Evolutionary conservation across 768 basidiomycete genomes (phyloP).

Genomic region (Fistulinella prunicolor): DNA sequence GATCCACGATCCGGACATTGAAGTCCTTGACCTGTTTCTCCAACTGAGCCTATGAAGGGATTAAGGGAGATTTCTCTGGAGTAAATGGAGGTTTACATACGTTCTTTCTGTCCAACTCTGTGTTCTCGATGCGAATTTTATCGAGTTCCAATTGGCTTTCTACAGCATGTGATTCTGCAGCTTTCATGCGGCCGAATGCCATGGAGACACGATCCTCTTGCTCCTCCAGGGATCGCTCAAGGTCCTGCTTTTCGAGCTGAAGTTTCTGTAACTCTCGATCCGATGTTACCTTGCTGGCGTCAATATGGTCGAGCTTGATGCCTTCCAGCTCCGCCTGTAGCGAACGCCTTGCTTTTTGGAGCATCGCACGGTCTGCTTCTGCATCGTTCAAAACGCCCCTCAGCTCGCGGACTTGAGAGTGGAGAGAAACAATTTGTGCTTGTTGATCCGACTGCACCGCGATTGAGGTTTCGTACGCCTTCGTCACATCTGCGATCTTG

Average conservation of each 20-base stretch:
- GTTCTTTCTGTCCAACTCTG: slow-evolving; percentile 73
- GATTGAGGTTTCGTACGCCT: slow-evolving; percentile 71
- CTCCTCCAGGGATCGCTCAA: slow-evolving; percentile 75
- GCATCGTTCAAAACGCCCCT: slow-evolving; percentile 80
- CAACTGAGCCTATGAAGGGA: slow-evolving; percentile 56
- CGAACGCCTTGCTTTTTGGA: slow-evolving; percentile 79
- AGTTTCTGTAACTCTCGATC: slow-evolving; percentile 75
- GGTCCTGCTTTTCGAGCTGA: slow-evolving; percentile 77
- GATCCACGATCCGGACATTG: slow-evolving; percentile 76
- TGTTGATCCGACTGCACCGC: slow-evolving; percentile 79
- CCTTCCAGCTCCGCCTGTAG: slow-evolving; percentile 78
- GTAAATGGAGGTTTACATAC: slow-evolving; percentile 37
- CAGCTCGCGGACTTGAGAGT: slow-evolving; percentile 83
- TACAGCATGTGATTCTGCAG: slow-evolving; percentile 71
- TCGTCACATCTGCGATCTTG: slow-evolving; percentile 72
- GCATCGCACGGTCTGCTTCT: slow-evolving; percentile 72
- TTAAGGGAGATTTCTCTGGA: not conserved
- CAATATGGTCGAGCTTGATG: slow-evolving; percentile 73
- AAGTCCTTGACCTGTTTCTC: slow-evolving; percentile 86
- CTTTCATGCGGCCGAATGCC: slow-evolving; percentile 76
- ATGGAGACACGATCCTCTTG: slow-evolving; percentile 70
- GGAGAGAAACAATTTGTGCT: slow-evolving; percentile 76
- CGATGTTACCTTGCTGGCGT: slow-evolving; percentile 64
- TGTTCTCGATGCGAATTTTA: slow-evolving; percentile 76
- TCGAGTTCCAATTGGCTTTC: slow-evolving; percentile 77